Conservation (phyloP, 352 stramenopile species). For the Phytopythium helicoides region DNA sequence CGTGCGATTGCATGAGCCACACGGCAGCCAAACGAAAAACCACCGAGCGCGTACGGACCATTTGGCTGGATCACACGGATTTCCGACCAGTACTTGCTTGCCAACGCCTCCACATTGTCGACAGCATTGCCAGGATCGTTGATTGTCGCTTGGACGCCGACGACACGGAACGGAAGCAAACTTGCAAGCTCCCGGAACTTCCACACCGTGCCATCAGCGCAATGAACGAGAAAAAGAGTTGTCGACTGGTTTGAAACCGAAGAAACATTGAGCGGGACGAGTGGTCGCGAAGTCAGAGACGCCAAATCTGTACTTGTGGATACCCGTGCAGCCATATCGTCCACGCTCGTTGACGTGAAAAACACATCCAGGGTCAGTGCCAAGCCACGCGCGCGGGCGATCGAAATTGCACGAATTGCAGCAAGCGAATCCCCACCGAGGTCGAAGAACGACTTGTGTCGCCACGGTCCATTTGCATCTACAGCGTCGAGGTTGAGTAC, state of each 20-base stretch:
- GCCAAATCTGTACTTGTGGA: slow-evolving; percentile 10
- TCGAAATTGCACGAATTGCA: slow-evolving; percentile 58
- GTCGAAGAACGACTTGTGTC: slow-evolving; percentile 56
- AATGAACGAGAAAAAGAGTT: slow-evolving; percentile 51
- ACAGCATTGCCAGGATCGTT: slow-evolving; percentile 11
- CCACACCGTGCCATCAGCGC: slow-evolving; percentile 53
- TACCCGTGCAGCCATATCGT: slow-evolving; percentile 37
- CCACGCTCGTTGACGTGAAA: slow-evolving; percentile 33
- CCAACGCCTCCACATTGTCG: slow-evolving; percentile 36
- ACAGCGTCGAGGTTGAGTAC: slow-evolving; percentile 31
- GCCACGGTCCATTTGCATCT: slow-evolving; percentile 4
- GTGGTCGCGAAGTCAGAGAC: slow-evolving; percentile 10
- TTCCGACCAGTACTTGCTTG: slow-evolving; percentile 29
- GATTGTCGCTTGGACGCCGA: slow-evolving; percentile 30
- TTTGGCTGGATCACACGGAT: slow-evolving; percentile 25
- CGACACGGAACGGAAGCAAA: slow-evolving; percentile 28
- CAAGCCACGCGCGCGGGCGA: slow-evolving; percentile 48
- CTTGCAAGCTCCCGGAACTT: slow-evolving; percentile 52
- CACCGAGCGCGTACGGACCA: slow-evolving; percentile 44
- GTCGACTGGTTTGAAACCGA: slow-evolving; percentile 2
- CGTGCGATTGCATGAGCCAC: slow-evolving; percentile 42
- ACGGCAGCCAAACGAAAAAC: slow-evolving; percentile 66
- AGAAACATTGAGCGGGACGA: slow-evolving; percentile 42
- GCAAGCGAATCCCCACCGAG: slow-evolving; percentile 63
- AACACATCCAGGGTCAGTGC: slow-evolving; percentile 41